Evolutionary conservation across 2,329 filamentous ascomycete species (phyloP), one percentile per base, ranked within the genome.

Genomic region (Blumeriella jaapii): DNA sequence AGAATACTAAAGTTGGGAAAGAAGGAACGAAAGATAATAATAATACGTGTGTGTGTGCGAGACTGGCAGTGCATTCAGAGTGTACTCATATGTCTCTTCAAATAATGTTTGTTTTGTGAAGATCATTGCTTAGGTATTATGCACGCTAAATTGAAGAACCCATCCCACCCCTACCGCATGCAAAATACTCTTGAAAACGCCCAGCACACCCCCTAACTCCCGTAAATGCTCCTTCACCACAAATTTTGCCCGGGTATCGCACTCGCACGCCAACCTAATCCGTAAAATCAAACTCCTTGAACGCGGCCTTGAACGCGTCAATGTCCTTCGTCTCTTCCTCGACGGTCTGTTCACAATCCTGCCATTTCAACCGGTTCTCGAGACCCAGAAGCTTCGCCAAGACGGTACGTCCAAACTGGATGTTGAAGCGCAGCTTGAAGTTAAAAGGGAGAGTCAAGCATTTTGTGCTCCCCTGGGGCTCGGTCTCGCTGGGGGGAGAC

Each of bases 341-440:
- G 38, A 78, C 65, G 1, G 72, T 71, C 61, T 96, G 87, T 19
- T 68, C 70, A 47, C 84, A 89, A 48, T 93, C 81, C 57, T 77
- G 78, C 91, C 91, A 98, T 47, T 84, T 68, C 34, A 79, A 62
- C n/a, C 91, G 68, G 28, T 73, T 63, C 57, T 95, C 84, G 29
- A 96, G 61, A 2, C 76, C 74, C 32, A 98, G 65, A 33, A 98
- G 63, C 60, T 94, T 95, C 1, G 85, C 89, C 56, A 96, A 64
- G 3, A 95, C 91, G 28, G 77, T 74, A 25, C 93, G 71, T 3
- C 83, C 86, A 52, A 93, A 96, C 55, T 96, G 89, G 29, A 95
- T 61, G 54, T 94, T 86, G 55, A 98, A 96, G 10, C 80, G 73
- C 44, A 81, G 71, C 12, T 73, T 75, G 16, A 75, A 63, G 40